Conservation (phyloP, 805 yeast genomes). For the Spathaspora arborariae region DNA sequence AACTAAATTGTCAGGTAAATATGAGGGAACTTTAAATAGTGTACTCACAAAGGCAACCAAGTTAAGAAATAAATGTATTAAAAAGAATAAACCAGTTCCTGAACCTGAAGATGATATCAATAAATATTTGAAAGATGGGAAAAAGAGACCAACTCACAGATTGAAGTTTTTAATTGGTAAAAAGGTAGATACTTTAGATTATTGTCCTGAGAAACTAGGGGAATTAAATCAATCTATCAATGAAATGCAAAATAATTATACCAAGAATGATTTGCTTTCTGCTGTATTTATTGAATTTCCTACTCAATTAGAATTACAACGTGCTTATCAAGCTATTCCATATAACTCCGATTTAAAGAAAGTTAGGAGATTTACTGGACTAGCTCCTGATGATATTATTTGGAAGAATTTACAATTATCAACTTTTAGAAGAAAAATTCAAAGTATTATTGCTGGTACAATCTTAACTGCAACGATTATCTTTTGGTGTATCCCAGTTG, state of each 20-base stretch:
- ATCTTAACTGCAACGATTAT: constrained; percentile 60
- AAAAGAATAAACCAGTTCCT: constrained; percentile 54
- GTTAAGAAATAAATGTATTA: constrained; percentile 49
- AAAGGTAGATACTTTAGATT: constrained; percentile 81
- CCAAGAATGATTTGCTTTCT: constrained; percentile 49
- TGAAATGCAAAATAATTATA: constrained; percentile 51
- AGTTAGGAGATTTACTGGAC: constrained; percentile 53
- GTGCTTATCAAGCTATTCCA: constrained; percentile 80
- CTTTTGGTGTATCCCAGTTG: constrained; percentile 73
- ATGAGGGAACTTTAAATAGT: constrained; percentile 63
- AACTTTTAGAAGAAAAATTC: constrained; percentile 52
- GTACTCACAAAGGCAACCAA: constrained; percentile 59
- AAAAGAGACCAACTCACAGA: constrained; percentile 80
- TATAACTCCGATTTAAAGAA: constrained; percentile 45
- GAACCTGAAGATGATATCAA: constrained; percentile 54
- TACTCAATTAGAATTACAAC: constrained; percentile 82
- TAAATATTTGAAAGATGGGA: constrained; percentile 60
- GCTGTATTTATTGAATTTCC: constrained; percentile 81
- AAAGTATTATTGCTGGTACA: constrained; percentile 56
- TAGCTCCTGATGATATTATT: constrained; percentile 76
- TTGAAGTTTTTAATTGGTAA: constrained; percentile 69
- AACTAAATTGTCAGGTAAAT: constrained; percentile 53
- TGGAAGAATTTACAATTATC: constrained; percentile 74
- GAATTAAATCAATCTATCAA: constrained; percentile 66
- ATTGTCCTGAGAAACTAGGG: constrained; percentile 62